A percentile compares a stretch with the other conserved stretches of the same genome.
Evolutionary conservation across 1,139 yeast genomes (phyloP).

Genomic region (Lodderomyces orthopsilosis): DNA sequence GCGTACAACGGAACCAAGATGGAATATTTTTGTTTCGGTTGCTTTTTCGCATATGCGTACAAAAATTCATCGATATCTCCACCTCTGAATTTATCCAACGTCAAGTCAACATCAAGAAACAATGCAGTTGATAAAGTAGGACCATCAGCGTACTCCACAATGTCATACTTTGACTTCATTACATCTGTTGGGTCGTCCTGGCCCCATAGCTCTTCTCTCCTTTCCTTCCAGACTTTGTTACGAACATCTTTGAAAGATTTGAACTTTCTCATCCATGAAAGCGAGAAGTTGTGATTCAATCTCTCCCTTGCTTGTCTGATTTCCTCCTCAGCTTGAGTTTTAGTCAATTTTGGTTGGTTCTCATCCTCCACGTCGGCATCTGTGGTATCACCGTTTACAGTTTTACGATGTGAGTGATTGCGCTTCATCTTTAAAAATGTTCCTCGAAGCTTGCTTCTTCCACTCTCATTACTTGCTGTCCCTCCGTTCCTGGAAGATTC

Average conservation of each 20-base stretch:
- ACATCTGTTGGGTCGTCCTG: constrained; percentile 29
- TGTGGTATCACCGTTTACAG: neutral
- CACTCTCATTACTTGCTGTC: neutral
- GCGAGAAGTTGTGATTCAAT: constrained; percentile 50
- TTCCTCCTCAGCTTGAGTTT: constrained; percentile 25
- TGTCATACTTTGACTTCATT: constrained; percentile 33
- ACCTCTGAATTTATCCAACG: constrained; percentile 27
- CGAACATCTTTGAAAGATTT: constrained; percentile 26
- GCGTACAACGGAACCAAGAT: constrained; percentile 37
- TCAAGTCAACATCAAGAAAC: constrained; percentile 31
- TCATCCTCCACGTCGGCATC: neutral
- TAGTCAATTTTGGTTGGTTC: constrained; percentile 10
- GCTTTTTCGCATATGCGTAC: constrained; percentile 36
- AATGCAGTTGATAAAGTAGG: constrained; percentile 34
- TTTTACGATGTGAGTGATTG: neutral
- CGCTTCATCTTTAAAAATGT: neutral
- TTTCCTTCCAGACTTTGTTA: constrained; percentile 24
- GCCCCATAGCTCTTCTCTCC: constrained; percentile 35
- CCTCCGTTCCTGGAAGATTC: neutral
- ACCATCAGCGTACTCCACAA: constrained; percentile 35
- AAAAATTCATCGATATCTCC: constrained; percentile 38
- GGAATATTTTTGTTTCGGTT: constrained; percentile 40
- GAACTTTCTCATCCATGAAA: constrained; percentile 63
- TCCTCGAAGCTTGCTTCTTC: neutral
- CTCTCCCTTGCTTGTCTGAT: constrained; percentile 35